A percentile compares a stretch with the other conserved stretches of the same genome.
These are phyloP conservation scores for Pseudognaphalium luteoalbum DNA, from an alignment of 129 eudicot species.

Conservation along the genomic window DNA sequence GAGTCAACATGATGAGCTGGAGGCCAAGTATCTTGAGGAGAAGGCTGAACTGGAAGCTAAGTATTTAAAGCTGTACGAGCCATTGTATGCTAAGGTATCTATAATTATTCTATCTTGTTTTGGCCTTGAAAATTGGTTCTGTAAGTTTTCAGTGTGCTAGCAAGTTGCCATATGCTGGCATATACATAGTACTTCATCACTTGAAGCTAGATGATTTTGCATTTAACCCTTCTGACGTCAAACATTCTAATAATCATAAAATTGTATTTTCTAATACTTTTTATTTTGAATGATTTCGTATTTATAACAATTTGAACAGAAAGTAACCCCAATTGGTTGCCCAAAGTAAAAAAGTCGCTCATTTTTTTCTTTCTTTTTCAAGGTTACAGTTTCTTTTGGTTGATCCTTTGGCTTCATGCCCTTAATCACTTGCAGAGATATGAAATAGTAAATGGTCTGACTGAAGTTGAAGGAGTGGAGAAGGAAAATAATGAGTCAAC, in stretches of 20 bases:
- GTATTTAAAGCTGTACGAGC: conserved; percentile 67
- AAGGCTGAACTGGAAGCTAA: conserved; percentile 79
- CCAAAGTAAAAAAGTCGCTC: conserved; percentile 7
- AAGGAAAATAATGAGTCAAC: conserved; percentile 40
- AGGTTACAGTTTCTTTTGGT: not conserved
- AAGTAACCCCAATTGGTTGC: not conserved
- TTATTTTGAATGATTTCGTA: not conserved
- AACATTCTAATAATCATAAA: no score
- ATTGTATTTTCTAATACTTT: not conserved
- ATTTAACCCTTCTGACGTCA: not conserved
- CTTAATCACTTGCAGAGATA: conserved; percentile 52
- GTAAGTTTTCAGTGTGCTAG: not conserved
- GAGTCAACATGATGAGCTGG: conserved; percentile 79
- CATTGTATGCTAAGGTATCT: conserved; percentile 67
- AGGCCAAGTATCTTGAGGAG: conserved; percentile 74
- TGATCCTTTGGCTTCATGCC: conserved; percentile 13
- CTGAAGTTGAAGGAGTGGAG: conserved; percentile 67
- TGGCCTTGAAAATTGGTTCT: not conserved
- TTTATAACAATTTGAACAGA: not conserved
- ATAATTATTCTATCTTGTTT: conserved; percentile 4
- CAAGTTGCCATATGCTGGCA: not conserved
- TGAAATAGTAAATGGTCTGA: conserved; percentile 79
- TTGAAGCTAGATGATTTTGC: conserved; percentile 1
- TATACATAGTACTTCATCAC: no score
- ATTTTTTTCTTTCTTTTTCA: not conserved